Evolutionary conservation across 345 rosid genomes (phyloP).

Genomic region (Salix suchowensis): DNA sequence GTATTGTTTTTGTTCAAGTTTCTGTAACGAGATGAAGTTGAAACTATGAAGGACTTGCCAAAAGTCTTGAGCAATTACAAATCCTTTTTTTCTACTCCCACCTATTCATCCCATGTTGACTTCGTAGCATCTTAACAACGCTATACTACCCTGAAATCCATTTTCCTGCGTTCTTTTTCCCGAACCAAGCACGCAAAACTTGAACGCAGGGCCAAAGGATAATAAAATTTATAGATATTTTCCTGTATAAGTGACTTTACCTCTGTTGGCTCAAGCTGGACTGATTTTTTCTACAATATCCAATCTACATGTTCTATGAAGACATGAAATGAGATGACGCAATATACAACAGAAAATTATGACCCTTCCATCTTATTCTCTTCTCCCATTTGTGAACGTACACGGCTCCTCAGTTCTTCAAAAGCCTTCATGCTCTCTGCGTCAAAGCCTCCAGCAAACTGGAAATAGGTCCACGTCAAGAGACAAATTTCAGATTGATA

Average conservation of each 20-base stretch:
- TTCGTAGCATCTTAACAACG: neutral
- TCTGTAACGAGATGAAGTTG: neutral
- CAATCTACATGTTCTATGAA: slow-evolving; percentile 9
- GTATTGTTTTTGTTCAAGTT: neutral
- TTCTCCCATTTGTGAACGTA: slow-evolving; percentile 46
- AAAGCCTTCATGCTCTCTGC: slow-evolving; percentile 98
- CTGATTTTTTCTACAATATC: slow-evolving; percentile 4
- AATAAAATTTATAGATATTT: neutral
- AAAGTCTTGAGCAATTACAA: neutral
- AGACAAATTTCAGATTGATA: neutral
- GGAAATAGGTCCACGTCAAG: slow-evolving; percentile 17
- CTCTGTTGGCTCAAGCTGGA: neutral
- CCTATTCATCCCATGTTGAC: neutral
- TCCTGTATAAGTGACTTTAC: neutral
- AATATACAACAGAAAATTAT: slow-evolving; percentile 24
- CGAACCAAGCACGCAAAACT: neutral
- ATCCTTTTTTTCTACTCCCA: neutral
- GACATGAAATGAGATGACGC: slow-evolving; percentile 4
- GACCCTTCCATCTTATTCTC: slow-evolving; percentile 38
- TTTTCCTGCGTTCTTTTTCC: neutral
- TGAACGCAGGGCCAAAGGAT: neutral
- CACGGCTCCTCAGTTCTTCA: slow-evolving; percentile 80
- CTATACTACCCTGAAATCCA: neutral
- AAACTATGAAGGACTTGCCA: neutral
- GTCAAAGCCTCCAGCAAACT: slow-evolving; percentile 99